Conservation (phyloP, 1,139 yeast genomes). For the Ogataea hybrid region DNA sequence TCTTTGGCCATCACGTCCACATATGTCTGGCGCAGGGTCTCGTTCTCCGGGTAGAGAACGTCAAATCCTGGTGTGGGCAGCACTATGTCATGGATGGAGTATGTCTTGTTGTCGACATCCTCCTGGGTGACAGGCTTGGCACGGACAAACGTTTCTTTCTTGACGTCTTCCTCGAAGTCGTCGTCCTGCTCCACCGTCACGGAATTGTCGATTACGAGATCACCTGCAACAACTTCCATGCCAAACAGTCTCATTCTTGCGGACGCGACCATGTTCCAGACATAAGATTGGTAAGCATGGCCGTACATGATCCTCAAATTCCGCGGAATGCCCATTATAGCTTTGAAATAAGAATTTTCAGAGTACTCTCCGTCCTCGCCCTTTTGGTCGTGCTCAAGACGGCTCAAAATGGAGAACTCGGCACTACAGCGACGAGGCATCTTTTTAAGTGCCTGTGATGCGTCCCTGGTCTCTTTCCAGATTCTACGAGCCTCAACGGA, state of each 20-base stretch:
- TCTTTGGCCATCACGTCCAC: too few species aligned
- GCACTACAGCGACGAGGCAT: slow-evolving; percentile 93
- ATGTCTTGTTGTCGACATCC: slow-evolving; percentile 60
- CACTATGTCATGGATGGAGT: slow-evolving; percentile 77
- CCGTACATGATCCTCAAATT: slow-evolving; percentile 92
- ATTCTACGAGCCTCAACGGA: slow-evolving; percentile 77
- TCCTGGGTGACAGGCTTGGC: slow-evolving; percentile 73
- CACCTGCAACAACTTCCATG: slow-evolving; percentile 71
- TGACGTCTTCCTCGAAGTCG: slow-evolving; percentile 60
- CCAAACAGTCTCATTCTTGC: slow-evolving; percentile 75
- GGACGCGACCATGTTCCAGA: slow-evolving; percentile 90
- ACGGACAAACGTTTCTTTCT: slow-evolving; percentile 49
- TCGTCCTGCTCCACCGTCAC: slow-evolving; percentile 34
- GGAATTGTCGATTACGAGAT: slow-evolving; percentile 49
- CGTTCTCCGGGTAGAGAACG: too few species aligned
- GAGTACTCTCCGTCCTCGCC: slow-evolving; percentile 46
- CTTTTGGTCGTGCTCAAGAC: slow-evolving; percentile 46
- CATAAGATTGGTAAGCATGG: slow-evolving; percentile 94
- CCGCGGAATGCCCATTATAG: slow-evolving; percentile 90
- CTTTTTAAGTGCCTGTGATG: slow-evolving; percentile 57
- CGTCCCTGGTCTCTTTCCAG: slow-evolving; percentile 76
- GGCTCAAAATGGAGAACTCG: slow-evolving; percentile 68
- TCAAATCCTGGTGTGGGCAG: slow-evolving; percentile 96
- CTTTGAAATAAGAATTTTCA: slow-evolving; percentile 59
- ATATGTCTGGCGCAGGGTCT: too few species aligned